These are phyloP conservation scores for Aspergillus conjunctus DNA, from an alignment of 495 filamentous ascomycete genomes.

Conservation along the genomic window DNA sequence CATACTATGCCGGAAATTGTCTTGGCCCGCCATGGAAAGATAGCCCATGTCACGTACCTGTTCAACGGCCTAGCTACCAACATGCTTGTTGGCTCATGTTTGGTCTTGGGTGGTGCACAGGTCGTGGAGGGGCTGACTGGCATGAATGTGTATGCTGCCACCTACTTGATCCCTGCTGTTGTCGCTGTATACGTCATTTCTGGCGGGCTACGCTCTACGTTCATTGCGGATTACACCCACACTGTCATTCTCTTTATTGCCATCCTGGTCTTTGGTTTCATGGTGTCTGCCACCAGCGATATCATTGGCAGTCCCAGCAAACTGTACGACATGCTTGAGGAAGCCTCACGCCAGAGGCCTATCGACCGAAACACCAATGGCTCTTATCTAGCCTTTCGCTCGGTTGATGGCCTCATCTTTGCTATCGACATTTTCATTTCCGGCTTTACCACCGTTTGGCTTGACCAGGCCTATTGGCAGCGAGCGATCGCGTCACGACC, in stretches of 20 bases:
- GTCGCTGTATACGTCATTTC: conserved; percentile 47
- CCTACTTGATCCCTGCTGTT: conserved; percentile 45
- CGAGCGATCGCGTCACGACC: conserved; percentile 52
- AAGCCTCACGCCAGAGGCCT: conserved; percentile 46
- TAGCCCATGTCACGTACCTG: conserved; percentile 42
- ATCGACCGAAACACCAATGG: conserved; percentile 52
- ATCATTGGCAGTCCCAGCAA: conserved; percentile 44
- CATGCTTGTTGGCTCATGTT: conserved; percentile 43
- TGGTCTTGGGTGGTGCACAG: conserved; percentile 44
- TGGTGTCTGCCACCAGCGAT: conserved; percentile 46
- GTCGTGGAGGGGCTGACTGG: conserved; percentile 47
- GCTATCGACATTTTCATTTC: conserved; percentile 38
- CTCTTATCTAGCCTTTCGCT: conserved; percentile 56
- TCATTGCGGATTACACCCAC: conserved; percentile 48
- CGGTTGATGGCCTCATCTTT: conserved; percentile 46
- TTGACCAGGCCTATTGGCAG: conserved; percentile 54
- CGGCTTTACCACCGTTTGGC: conserved; percentile 41
- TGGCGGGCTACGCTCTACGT: conserved; percentile 46
- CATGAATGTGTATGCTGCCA: conserved; percentile 50
- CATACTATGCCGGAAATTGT: conserved; percentile 47
- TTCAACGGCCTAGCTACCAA: conserved; percentile 48
- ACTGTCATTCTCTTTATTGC: conserved; percentile 49
- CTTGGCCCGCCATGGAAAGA: conserved; percentile 36
- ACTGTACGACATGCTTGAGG: conserved; percentile 51
- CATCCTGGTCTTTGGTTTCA: conserved; percentile 54